A percentile compares a stretch with the other conserved stretches of the same genome.
Conservation (phyloP, 2,329 filamentous ascomycete species). For the Colletotrichum sp. region DNA sequence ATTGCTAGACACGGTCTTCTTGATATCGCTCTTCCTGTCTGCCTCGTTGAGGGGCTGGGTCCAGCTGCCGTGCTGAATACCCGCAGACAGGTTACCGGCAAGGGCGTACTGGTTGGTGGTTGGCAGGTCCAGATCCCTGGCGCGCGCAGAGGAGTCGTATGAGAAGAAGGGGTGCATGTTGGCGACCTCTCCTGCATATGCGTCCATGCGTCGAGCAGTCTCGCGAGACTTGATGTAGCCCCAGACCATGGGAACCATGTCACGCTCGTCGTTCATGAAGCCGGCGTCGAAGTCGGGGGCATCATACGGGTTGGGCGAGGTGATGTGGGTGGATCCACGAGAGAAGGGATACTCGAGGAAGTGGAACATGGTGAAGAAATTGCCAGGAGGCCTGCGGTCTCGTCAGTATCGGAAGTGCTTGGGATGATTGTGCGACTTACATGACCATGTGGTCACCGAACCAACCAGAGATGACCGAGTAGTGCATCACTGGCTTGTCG, state of each 20-base stretch:
- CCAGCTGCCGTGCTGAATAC: slow-evolving; percentile 78
- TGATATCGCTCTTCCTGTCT: slow-evolving; percentile 49
- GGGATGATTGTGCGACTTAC: slow-evolving; percentile 32
- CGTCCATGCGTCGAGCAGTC: slow-evolving; percentile 78
- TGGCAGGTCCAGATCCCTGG: slow-evolving; percentile 74
- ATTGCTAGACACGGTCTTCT: slow-evolving; percentile 66
- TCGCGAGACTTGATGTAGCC: slow-evolving; percentile 83
- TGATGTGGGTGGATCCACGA: slow-evolving; percentile 73
- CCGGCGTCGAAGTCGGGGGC: slow-evolving; percentile 79
- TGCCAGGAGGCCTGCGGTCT: slow-evolving; percentile 68
- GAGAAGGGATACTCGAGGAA: slow-evolving; percentile 82
- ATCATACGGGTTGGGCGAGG: slow-evolving; percentile 74
- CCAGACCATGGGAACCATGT: slow-evolving; percentile 87
- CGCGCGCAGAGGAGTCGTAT: slow-evolving; percentile 71
- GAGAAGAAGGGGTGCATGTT: slow-evolving; percentile 74
- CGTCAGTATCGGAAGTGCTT: slow-evolving; percentile 42
- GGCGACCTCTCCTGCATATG: slow-evolving; percentile 76
- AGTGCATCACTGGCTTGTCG: slow-evolving; percentile 88
- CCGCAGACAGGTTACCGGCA: slow-evolving; percentile 71
- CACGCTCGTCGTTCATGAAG: slow-evolving; percentile 85
- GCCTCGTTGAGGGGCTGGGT: slow-evolving; percentile 60
- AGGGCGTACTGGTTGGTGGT: slow-evolving; percentile 80
- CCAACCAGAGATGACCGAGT: slow-evolving; percentile 74
- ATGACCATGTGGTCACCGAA: slow-evolving; percentile 66
- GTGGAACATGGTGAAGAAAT: slow-evolving; percentile 86